phyloP scores from a whole-genome alignment of 164 flowering plant genomes.

The Hamamelis virginiana region DNA sequence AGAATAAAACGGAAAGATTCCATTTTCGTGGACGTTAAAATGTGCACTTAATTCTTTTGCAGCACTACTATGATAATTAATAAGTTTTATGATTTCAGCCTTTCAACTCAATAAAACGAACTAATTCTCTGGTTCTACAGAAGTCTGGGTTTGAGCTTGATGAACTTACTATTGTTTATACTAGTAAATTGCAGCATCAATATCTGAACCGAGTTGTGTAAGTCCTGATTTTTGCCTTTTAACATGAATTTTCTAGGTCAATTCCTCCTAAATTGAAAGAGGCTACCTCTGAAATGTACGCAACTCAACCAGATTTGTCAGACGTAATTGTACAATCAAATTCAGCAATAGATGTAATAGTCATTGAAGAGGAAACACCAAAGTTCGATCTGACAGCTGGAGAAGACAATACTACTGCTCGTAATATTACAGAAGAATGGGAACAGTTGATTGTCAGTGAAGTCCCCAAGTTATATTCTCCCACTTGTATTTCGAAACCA shows the following conservation, averaged over 20 bases:
- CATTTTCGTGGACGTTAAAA: too few relatives aligned
- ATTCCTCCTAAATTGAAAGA: constrained; percentile 33
- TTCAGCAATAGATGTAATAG: constrained; percentile 13
- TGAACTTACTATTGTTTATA: neutral
- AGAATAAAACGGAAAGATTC: neutral
- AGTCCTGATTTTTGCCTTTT: neutral
- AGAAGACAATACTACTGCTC: constrained; percentile 27
- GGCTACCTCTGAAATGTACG: constrained; percentile 13
- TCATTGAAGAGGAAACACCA: constrained; percentile 25
- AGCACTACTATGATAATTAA: too few relatives aligned
- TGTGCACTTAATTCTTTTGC: too few relatives aligned
- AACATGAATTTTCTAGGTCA: constrained; percentile 35
- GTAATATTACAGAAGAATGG: constrained; percentile 71
- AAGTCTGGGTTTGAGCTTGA: neutral
- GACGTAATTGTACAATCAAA: constrained; percentile 16
- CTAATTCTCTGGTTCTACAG: neutral
- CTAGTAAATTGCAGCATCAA: neutral
- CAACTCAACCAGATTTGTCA: constrained; percentile 20
- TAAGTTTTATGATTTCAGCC: neutral
- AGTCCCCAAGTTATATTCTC: constrained; percentile 37
- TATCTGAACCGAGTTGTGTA: neutral
- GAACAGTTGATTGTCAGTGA: constrained; percentile 66
- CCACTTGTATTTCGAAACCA: constrained; percentile 31
- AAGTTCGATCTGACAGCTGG: constrained; percentile 5
- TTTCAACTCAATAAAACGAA: neutral